Conservation (phyloP, 169 alveolate genomes). For the Amoebophrya sp. region DNA sequence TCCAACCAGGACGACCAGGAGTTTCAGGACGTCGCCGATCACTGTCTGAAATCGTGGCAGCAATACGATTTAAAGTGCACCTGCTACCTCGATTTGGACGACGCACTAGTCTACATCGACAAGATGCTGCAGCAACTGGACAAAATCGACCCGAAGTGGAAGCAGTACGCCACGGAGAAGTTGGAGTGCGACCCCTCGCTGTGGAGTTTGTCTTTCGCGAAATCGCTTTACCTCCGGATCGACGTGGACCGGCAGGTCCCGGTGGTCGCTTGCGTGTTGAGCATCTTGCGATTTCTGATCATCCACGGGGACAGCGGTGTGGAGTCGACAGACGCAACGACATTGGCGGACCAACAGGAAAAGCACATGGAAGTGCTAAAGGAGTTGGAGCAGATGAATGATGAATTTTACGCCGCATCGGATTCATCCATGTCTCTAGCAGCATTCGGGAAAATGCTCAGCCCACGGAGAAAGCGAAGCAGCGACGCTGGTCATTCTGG, state of each 20-base stretch:
- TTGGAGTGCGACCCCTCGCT: not conserved
- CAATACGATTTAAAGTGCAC: not conserved
- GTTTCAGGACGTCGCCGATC: not conserved
- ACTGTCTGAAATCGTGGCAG: not conserved
- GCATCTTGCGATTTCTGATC: not conserved
- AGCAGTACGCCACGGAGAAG: not conserved
- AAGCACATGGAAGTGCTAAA: not conserved
- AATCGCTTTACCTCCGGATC: not conserved
- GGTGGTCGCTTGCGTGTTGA: not conserved
- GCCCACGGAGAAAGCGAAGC: too few relatives aligned
- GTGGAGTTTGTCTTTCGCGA: not conserved
- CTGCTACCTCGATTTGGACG: not conserved
- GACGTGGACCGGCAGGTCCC: not conserved
- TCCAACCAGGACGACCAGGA: not conserved
- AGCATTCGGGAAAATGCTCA: too few relatives aligned
- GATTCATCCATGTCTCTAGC: too few relatives aligned
- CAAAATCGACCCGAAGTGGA: not conserved
- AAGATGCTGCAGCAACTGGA: not conserved
- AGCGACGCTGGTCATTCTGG: too few relatives aligned
- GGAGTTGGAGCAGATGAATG: not conserved
- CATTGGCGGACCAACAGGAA: not conserved
- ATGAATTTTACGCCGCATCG: too few relatives aligned
- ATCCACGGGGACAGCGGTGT: not conserved
- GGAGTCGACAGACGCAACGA: not conserved
- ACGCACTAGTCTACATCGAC: not conserved